These are phyloP conservation scores for Apiotrichum gracile DNA, from an alignment of 1,284 basidiomycete species.

Conservation along the genomic window DNA sequence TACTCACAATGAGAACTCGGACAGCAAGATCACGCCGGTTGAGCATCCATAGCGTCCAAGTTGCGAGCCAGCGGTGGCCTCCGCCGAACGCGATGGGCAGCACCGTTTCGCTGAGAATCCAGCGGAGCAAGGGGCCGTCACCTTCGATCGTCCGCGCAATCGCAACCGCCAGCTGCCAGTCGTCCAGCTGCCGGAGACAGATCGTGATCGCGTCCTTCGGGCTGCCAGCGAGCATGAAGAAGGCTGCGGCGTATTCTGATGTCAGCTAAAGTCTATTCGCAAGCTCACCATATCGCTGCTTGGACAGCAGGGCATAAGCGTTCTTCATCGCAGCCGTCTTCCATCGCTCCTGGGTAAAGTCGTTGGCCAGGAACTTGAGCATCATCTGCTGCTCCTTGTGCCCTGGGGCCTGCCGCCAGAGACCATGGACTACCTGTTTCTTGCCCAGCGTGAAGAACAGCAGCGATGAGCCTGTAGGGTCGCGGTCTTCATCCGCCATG, in stretches of 20 bases:
- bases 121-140: conserved; percentile 68
- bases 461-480: conserved; percentile 82
- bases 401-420: conserved; percentile 93
- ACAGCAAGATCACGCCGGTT: conserved; percentile 78
- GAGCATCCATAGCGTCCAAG: conserved; percentile 92
- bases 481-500: conserved; percentile 72
- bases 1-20: conserved; percentile 36
- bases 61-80: conserved; percentile 91
- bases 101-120: conserved; percentile 66
- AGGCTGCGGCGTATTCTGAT: conserved; percentile 89
- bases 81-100: conserved; percentile 75
- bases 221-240: conserved; percentile 86
- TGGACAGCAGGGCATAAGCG: conserved; percentile 85
- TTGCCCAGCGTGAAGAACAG: conserved; percentile 95
- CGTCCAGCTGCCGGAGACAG: conserved; percentile 77
- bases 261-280: not conserved
- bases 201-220: conserved; percentile 89
- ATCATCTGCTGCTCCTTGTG: conserved; percentile 85
- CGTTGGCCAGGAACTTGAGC: conserved; percentile 88
- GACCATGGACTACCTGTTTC: conserved; percentile 79
- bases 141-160: conserved; percentile 77
- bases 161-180: conserved; percentile 84
- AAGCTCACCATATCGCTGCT: conserved; percentile 77
- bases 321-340: conserved; percentile 92
- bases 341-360: conserved; percentile 83